phyloP scores from a whole-genome alignment of 352 stramenopile genomes.

The Pythium diclinum region DNA sequence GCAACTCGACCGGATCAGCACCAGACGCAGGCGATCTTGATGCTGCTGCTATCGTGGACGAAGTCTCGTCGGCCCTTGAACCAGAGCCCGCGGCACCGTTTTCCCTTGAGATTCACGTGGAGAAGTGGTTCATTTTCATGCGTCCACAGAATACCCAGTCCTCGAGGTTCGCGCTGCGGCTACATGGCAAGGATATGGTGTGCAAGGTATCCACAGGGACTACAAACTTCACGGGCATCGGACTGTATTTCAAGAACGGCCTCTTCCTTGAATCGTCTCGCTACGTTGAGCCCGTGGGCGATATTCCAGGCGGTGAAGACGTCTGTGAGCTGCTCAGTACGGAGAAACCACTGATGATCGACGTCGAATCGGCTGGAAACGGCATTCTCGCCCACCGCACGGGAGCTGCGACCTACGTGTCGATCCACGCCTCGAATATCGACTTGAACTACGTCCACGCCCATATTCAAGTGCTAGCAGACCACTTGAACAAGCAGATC shows the following conservation, averaged over 20 bases:
- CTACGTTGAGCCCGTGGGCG: slow-evolving; percentile 16
- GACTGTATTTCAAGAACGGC: slow-evolving; percentile 37
- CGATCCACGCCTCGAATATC: slow-evolving; percentile 36
- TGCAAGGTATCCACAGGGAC: slow-evolving; percentile 44
- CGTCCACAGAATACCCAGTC: slow-evolving; percentile 41
- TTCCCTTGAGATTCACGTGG: slow-evolving; percentile 40
- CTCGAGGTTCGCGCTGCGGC: slow-evolving; percentile 38
- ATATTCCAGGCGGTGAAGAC: slow-evolving; percentile 30
- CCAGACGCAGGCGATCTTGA: background rate
- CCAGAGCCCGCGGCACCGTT: slow-evolving; percentile 22
- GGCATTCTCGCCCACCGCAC: slow-evolving; percentile 42
- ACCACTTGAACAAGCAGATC: slow-evolving; percentile 61
- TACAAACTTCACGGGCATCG: slow-evolving; percentile 30
- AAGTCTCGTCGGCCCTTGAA: background rate
- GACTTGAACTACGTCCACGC: slow-evolving; percentile 62
- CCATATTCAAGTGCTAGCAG: slow-evolving; percentile 40
- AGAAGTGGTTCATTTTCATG: slow-evolving; percentile 60
- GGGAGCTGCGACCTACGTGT: slow-evolving; percentile 41
- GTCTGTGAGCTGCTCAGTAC: slow-evolving; percentile 41
- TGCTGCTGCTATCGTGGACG: background rate
- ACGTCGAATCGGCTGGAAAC: slow-evolving; percentile 42
- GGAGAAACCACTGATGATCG: slow-evolving; percentile 30
- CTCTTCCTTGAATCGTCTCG: slow-evolving; percentile 44
- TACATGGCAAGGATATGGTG: slow-evolving; percentile 37
- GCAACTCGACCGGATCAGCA: slow-evolving; percentile 11